Evolutionary conservation across 345 rosid species (phyloP).

Genomic region (Litchi chinensis): DNA sequence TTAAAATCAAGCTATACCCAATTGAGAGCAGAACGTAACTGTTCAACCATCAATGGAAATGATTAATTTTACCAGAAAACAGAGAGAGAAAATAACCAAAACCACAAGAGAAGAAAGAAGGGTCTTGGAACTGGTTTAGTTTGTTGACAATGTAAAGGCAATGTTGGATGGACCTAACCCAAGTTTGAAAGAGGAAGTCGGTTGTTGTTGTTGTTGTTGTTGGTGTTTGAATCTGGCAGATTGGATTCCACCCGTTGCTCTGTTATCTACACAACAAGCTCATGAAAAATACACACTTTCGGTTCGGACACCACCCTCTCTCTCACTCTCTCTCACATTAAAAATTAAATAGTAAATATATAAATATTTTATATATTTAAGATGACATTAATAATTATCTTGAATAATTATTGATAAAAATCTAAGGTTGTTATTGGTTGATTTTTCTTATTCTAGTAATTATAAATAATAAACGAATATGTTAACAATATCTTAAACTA

Average conservation of each 20-base stretch:
- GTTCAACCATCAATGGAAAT: constrained; percentile 14
- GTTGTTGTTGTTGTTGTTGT: neutral
- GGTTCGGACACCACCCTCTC: too few relatives aligned
- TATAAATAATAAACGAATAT: too few relatives aligned
- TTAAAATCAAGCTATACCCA: neutral
- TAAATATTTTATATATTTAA: too few relatives aligned
- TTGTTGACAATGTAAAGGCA: constrained; percentile 5
- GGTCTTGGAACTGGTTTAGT: neutral
- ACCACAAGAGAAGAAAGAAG: neutral
- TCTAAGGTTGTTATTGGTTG: too few relatives aligned
- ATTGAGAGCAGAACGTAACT: neutral
- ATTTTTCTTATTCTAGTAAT: too few relatives aligned
- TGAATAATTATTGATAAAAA: too few relatives aligned
- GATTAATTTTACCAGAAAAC: constrained; percentile 8
- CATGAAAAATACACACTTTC: neutral
- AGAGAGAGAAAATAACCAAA: neutral
- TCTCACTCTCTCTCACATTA: too few relatives aligned
- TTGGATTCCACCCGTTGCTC: constrained; percentile 33
- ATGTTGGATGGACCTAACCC: constrained; percentile 23
- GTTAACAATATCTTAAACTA: too few relatives aligned
- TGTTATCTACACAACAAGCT: constrained; percentile 22
- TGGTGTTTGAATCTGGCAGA: constrained; percentile 9
- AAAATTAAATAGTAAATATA: too few relatives aligned
- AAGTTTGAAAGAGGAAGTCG: constrained; percentile 17
- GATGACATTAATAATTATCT: too few relatives aligned